A percentile compares a stretch with the other conserved stretches of the same genome.
Conservation (phyloP, 805 yeast genomes). For the Ogataea nonfermentans region DNA sequence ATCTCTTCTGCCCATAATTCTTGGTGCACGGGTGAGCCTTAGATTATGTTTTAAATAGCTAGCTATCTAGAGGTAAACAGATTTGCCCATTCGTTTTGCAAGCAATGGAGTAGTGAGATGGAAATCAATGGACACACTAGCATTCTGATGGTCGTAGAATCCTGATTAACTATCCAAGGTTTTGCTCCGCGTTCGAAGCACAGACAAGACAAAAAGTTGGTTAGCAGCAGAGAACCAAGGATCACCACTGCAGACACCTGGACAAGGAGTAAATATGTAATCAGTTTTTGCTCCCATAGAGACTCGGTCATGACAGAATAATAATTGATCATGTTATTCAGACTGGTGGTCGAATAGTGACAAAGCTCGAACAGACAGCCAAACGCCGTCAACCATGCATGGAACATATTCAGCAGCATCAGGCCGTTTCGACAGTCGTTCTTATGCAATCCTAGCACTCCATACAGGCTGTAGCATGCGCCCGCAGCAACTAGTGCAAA, state of each 20-base stretch:
- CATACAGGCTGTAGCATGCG: slow-evolving; percentile 8
- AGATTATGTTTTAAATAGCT: not conserved
- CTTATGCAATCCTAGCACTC: not conserved
- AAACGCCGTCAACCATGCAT: slow-evolving; percentile 21
- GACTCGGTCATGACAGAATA: slow-evolving; percentile 3
- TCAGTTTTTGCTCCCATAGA: not conserved
- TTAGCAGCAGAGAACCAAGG: slow-evolving; percentile 19
- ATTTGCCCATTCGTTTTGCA: slow-evolving; percentile 15
- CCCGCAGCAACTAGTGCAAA: slow-evolving; percentile 9
- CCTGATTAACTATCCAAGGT: slow-evolving; percentile 20
- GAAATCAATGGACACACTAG: slow-evolving; percentile 18
- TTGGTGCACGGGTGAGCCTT: slow-evolving; percentile 8
- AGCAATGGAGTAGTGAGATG: slow-evolving; percentile 15
- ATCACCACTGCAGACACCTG: slow-evolving; percentile 18
- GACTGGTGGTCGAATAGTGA: slow-evolving; percentile 22
- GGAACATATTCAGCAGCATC: slow-evolving; percentile 14
- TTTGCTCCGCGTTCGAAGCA: slow-evolving; percentile 7
- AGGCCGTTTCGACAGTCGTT: slow-evolving; percentile 12
- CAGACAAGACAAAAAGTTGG: slow-evolving; percentile 17
- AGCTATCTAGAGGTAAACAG: slow-evolving; percentile 9
- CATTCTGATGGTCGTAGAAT: slow-evolving; percentile 7
- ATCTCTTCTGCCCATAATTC: slow-evolving; percentile 10
- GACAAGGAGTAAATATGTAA: slow-evolving; percentile 7
- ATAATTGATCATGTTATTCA: slow-evolving; percentile 19
- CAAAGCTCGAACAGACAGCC: slow-evolving; percentile 27